These are phyloP conservation scores for Lathyrus sativus DNA, from an alignment of 306 rosid species.

Conservation along the genomic window DNA sequence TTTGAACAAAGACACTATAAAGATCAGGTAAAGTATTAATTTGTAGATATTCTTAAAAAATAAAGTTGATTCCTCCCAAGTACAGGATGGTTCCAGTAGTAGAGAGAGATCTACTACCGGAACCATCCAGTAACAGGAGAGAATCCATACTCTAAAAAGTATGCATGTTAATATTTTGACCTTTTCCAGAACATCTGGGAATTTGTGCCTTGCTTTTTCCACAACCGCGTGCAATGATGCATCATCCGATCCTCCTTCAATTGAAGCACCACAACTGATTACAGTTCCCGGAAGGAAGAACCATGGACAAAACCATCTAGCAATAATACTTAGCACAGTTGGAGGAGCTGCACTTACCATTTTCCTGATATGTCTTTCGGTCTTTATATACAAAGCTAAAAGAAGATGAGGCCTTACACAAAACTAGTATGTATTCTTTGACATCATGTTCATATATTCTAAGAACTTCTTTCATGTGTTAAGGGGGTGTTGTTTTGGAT, in stretches of 20 bases:
- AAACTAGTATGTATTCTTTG: conserved; percentile 53
- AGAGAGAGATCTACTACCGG: background rate
- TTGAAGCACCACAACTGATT: conserved; percentile 81
- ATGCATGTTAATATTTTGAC: conserved; percentile 31
- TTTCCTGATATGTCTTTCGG: conserved; percentile 46
- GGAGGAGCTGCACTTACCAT: conserved; percentile 60
- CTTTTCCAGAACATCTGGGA: conserved; percentile 75
- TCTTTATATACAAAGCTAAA: conserved; percentile 51
- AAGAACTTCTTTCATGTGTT: conserved; percentile 13
- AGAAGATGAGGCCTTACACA: conserved; percentile 51
- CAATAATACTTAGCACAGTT: conserved; percentile 53
- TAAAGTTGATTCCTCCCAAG: background rate
- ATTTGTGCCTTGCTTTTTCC: conserved; percentile 75
- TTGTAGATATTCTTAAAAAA: background rate
- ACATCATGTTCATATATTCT: background rate
- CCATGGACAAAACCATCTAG: conserved; percentile 44
- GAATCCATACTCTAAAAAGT: background rate
- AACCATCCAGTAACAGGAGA: background rate
- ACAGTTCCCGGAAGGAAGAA: conserved; percentile 53
- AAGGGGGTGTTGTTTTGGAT: conserved; percentile 2
- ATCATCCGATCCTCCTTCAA: conserved; percentile 62
- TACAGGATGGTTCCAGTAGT: background rate
- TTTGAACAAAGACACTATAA: conserved; percentile 70
- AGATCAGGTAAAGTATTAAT: conserved; percentile 61
- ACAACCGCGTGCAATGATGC: conserved; percentile 59